Evolutionary conservation across 2,329 filamentous ascomycete genomes (phyloP).

Genomic region (Byssochlamys sp.): DNA sequence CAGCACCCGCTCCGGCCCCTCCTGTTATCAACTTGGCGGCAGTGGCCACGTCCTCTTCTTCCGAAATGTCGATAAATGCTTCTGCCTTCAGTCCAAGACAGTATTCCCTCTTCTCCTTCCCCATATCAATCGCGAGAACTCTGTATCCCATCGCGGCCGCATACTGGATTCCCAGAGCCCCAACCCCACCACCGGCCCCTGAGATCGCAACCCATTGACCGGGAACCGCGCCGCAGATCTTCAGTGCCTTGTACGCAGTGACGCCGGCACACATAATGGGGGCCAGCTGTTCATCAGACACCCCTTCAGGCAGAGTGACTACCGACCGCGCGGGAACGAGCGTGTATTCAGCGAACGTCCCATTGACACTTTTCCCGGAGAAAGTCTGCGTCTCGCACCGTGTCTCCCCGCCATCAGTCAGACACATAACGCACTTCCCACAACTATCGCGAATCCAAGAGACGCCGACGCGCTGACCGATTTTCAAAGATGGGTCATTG

Average conservation of each 20-base stretch:
- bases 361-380: background rate
- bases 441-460: background rate
- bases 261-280: constrained; percentile 38
- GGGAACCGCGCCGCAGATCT: constrained; percentile 19
- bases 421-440: background rate
- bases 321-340: background rate
- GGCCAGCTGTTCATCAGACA: constrained; percentile 29
- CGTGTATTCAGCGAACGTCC: background rate
- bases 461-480: background rate
- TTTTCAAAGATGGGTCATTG: background rate
- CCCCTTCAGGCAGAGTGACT: constrained; percentile 16
- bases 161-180: constrained; percentile 30
- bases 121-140: constrained; percentile 32
- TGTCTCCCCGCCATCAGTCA: background rate
- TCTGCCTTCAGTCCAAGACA: background rate
- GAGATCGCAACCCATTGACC: constrained; percentile 31
- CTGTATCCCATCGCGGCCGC: constrained; percentile 37
- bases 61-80: background rate
- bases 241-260: constrained; percentile 37
- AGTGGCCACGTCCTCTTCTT: background rate
- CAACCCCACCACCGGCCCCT: constrained; percentile 35
- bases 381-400: background rate
- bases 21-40: background rate
- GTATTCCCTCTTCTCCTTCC: constrained; percentile 14
- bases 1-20: constrained; percentile 16